Evolutionary conservation across 164 flowering plant genomes (phyloP), one percentile per base, ranked within the genome.

Genomic region (Aristolochia fimbriata): DNA sequence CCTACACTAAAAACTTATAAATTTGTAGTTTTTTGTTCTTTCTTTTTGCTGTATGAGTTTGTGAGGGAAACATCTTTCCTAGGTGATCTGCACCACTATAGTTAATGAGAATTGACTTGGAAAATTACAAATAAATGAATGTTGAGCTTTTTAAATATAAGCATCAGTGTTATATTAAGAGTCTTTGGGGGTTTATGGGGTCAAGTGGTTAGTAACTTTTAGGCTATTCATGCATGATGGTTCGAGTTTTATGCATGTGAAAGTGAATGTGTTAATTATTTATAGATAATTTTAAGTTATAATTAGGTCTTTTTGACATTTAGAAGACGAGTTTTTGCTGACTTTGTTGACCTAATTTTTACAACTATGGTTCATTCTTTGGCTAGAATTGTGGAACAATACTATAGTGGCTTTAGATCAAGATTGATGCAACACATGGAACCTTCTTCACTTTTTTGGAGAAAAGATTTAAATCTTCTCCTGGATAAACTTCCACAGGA

Each of bases 401-500:
- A 49, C 12, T 37, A 15, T 49, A 16, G 9, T 49, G 14, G 8
- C 8, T 15, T 49, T 16, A 49, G 14, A 19, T 16, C 51, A 20
- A 49, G 20, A 5, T 6, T 49, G 21, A 49, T 4, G 8, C 22
- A 49, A 21, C 19, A 17, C 8, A 6, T 21, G 21, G 1, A 17
- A 21, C 52, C 5, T 49, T 49, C 8, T n/a, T 21, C 15, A 49
- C 1, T 21, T 17, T n/a, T 49, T 16, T n/a, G 52, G 52, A 15
- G 4, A 17, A 49, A n/a, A 17, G n/a, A 49, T 20, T 49, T n/a
- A 16, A 17, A 21, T 16, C 5, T 15, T 20, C 19, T 33, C 60
- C 20, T 15, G 57, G 9, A n/a, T 67, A 55, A 19, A 53, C 63
- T 60, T 22, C 31, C 64, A 4, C 72, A 92, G 98, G 72, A 87